Conservation (phyloP, 2,329 filamentous ascomycete species). For the Diaporthe amygdali region DNA sequence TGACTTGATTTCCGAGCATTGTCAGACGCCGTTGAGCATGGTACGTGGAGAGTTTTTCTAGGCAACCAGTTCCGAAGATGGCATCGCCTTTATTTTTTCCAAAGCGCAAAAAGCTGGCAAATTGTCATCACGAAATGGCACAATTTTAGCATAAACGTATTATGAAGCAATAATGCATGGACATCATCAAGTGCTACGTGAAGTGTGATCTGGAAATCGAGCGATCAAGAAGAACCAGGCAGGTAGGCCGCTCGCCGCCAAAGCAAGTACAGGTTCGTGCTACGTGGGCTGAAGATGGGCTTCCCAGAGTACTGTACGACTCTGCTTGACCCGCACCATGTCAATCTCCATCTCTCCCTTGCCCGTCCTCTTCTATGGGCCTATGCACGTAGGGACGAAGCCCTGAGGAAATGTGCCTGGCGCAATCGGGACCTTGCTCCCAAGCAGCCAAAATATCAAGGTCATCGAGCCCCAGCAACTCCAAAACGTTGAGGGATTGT, state of each 20-base stretch:
- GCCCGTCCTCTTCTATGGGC: neutral
- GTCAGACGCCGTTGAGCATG: neutral
- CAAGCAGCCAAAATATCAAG: constrained; percentile 49
- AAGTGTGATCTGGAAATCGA: too few relatives aligned
- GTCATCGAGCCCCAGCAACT: constrained; percentile 66
- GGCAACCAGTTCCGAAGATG: too few relatives aligned
- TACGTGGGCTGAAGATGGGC: neutral
- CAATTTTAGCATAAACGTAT: too few relatives aligned
- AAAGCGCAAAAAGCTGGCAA: too few relatives aligned
- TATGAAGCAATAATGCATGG: too few relatives aligned
- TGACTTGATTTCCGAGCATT: neutral
- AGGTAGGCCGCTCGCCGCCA: too few relatives aligned
- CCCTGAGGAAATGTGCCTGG: neutral
- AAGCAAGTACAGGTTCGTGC: neutral
- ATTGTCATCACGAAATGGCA: too few relatives aligned
- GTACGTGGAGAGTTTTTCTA: too few relatives aligned
- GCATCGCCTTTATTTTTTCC: too few relatives aligned
- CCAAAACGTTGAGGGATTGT: constrained; percentile 63
- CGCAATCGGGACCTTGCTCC: constrained; percentile 51
- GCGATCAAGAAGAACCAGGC: too few relatives aligned
- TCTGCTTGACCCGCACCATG: neutral
- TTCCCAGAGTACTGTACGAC: neutral
- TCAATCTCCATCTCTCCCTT: neutral
- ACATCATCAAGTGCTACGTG: too few relatives aligned
- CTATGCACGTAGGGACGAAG: neutral